These are phyloP conservation scores for Cocos nucifera DNA, from an alignment of 176 grass and related monocot species.

Conservation along the genomic window DNA sequence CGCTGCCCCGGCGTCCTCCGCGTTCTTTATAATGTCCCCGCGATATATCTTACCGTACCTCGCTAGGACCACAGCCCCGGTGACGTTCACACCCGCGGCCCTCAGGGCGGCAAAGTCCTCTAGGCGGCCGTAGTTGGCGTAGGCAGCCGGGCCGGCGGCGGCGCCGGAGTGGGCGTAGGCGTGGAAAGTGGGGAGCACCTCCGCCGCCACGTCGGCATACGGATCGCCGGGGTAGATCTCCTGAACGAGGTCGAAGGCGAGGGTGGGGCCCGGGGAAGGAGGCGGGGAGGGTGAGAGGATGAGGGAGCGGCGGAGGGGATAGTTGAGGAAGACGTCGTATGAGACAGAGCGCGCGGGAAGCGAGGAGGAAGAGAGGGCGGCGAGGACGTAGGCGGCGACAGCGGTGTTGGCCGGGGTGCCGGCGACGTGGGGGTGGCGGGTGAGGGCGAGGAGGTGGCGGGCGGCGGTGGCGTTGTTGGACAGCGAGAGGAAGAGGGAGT, in stretches of 20 bases:
- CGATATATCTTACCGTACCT: conserved; percentile 74
- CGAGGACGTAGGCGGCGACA: conserved; percentile 35
- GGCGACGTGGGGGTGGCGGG: conserved; percentile 55
- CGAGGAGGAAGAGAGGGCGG: conserved; percentile 23
- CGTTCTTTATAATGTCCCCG: conserved; percentile 69
- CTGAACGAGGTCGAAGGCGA: conserved; percentile 46
- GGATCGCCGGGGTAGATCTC: conserved; percentile 50
- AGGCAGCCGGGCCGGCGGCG: conserved; percentile 46
- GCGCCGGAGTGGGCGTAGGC: conserved; percentile 69
- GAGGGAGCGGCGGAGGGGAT: conserved; percentile 48
- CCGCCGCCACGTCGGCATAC: conserved; percentile 24
- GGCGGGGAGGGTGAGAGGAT: conserved; percentile 30
- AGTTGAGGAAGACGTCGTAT: conserved; percentile 77
- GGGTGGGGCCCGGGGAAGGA: not conserved
- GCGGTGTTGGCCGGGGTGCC: conserved; percentile 38
- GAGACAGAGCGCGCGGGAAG: conserved; percentile 37
- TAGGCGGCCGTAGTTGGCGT: conserved; percentile 76
- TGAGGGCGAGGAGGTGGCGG: conserved; percentile 59
- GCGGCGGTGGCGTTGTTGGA: conserved; percentile 72
- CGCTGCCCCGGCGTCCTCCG: conserved; percentile 47
- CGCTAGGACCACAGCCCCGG: conserved; percentile 55
- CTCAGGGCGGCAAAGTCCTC: conserved; percentile 58
- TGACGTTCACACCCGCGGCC: conserved; percentile 53
- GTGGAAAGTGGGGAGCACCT: conserved; percentile 64
- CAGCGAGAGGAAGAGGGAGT: conserved; percentile 64